Evolutionary conservation across 148 eudicot species (phyloP).

Genomic region (Rhododendron ovatum): DNA sequence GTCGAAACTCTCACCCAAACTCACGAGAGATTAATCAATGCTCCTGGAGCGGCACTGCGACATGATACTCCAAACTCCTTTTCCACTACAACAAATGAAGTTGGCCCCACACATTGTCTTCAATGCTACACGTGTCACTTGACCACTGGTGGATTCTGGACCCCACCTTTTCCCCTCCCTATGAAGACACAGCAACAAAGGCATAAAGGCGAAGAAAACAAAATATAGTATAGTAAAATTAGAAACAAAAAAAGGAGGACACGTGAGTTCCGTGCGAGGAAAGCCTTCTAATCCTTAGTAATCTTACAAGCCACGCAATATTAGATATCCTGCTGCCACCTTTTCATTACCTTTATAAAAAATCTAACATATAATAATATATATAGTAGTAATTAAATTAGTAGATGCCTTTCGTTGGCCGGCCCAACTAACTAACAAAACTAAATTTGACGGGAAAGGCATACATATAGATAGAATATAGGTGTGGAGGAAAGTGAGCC

Average conservation of each 20-base stretch:
- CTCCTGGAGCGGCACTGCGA: too few species aligned
- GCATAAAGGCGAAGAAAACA: neutral
- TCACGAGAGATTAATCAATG: too few species aligned
- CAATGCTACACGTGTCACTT: neutral
- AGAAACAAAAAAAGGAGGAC: neutral
- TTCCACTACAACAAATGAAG: too few species aligned
- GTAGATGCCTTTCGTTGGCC: constrained; percentile 3
- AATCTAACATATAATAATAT: neutral
- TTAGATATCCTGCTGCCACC: neutral
- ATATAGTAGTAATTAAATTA: too few species aligned
- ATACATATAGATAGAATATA: neutral
- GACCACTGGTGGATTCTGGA: neutral
- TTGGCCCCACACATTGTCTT: too few species aligned
- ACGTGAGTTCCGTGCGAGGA: constrained; percentile 14
- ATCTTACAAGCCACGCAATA: constrained; percentile 16
- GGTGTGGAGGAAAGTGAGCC: neutral
- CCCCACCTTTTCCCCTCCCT: neutral
- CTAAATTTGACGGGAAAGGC: constrained; percentile 8
- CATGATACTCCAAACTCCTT: too few species aligned
- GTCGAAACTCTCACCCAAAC: too few species aligned
- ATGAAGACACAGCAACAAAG: neutral
- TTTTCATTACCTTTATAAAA: neutral
- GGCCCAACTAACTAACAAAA: constrained; percentile 6
- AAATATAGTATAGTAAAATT: neutral
- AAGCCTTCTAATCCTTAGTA: neutral